Evolutionary conservation across 176 grass and related monocot genomes (phyloP), one percentile per base, ranked within the genome.

Genomic region (Paspalum vaginatum): DNA sequence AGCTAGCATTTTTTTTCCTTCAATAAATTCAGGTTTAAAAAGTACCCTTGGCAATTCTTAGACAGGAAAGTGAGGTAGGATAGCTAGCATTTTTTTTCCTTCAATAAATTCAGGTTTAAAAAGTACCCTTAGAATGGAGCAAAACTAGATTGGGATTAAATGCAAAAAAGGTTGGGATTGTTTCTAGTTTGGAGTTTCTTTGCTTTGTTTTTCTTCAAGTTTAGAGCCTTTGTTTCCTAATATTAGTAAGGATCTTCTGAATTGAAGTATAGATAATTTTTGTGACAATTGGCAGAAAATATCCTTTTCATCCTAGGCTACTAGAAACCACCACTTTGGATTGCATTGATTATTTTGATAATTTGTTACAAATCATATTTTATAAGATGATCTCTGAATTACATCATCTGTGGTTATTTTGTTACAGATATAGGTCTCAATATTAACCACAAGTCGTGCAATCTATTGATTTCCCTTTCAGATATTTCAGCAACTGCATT

Each of bases 401-500:
- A 1, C 9, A 54, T 38, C 49, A 42, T 9, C 38, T 41, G 40
- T 1, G 42, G 41, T 51, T 14, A 15, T 13, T 57, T 1, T 15
- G 14, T 40, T 24, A 24, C 2, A 24, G 20, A 24, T 75, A 54
- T 51, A 0, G 14, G 3, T 3, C 17, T 61, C 40, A 61, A 46
- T 76, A 25, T 26, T 45, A 62, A 62, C 57, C 13, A 47, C 14
- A 8, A 45, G 14, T 48, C 9, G 11, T 62, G 14, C 18, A 45
- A 18, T 20, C 21, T 32, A 14, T 71, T 5, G 44, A 74, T n/a
- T 78, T 79, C 18, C 11, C 39, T 20, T 85, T 13, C 75, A 98
- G 92, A 98, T 91, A 81, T 94, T 54, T 89, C 90, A 45, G 85
- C 90, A 40, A 98, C 95, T 2, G 68, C 92, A 52, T 98, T 98